phyloP scores from a whole-genome alignment of 495 filamentous ascomycete species.

The Aspergillus mulundensis region DNA sequence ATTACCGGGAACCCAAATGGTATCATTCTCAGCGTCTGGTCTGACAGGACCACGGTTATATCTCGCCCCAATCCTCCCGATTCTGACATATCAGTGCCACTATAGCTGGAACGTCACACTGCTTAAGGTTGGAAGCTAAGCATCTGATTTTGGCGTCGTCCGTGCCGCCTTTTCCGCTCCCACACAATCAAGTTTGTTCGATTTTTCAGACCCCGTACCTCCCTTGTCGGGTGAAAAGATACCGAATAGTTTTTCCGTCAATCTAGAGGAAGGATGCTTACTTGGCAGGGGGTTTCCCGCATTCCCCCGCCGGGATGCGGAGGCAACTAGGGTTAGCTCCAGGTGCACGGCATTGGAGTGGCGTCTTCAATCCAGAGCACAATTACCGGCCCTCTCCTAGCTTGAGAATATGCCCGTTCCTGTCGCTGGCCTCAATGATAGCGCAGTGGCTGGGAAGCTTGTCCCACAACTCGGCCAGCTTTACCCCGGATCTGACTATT shows the following conservation, averaged over 20 bases:
- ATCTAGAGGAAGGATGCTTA: not conserved
- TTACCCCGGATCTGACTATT: not conserved
- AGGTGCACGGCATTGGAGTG: not conserved
- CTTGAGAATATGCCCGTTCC: not conserved
- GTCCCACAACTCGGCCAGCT: constrained; percentile 4
- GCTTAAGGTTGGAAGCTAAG: not conserved
- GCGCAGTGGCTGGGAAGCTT: not conserved
- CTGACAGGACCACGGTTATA: too few relatives aligned
- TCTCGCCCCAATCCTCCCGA: too few relatives aligned
- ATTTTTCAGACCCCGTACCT: not conserved
- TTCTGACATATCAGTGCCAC: too few relatives aligned
- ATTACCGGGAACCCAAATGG: too few relatives aligned
- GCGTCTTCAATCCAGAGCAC: not conserved
- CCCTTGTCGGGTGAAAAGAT: constrained; percentile 14
- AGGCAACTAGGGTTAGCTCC: not conserved
- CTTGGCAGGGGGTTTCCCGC: constrained; percentile 23
- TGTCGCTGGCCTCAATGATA: not conserved
- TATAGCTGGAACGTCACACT: not conserved
- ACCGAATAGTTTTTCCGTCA: constrained; percentile 21
- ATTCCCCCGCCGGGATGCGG: constrained; percentile 18
- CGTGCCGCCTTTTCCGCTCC: not conserved
- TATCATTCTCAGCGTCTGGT: too few relatives aligned
- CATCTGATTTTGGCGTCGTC: not conserved
- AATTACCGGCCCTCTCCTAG: not conserved
- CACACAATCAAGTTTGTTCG: not conserved